Base-by-base conservation (phyloP, 2,329 filamentous ascomycete species). In the Lecanicillium sp. region DNA sequence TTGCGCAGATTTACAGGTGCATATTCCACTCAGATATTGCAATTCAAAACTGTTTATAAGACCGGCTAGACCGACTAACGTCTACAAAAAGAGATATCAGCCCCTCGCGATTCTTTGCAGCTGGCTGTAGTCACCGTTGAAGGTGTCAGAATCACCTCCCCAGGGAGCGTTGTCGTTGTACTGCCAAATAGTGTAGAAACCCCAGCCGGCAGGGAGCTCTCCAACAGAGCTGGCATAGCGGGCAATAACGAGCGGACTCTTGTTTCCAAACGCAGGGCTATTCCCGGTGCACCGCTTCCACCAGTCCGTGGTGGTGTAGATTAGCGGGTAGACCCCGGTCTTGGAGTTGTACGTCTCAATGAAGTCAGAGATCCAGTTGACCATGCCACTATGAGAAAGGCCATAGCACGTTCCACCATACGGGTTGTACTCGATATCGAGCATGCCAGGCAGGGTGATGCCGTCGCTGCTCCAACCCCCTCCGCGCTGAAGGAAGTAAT, bases 371-470 rank as follows among this genome's bases (percentile, higher is more conserved):
- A 77, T 68, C 71, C 71, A 77, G 14, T 57, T 48, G 2, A 72
- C 66, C 62, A 73, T 73, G 28, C 51, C 55, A n/a, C 55, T 56
- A 4, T 53, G 42, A 32, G 63, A 65, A 43, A 73, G 55, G 6
- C 66, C 68, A 44, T 62, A 70, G 54, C 70, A 74, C 16, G 50
- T 56, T 25, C 22, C 22, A 5, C 62, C 58, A 29, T 48, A 51
- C 11, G 58, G 56, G 42, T 55, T 57, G 42, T 59, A 64, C 55
- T 75, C 71, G 11, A 76, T 58, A 47, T 75, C 73, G 6, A 78
- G 59, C 70, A 76, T 74, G 4, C 73, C 71, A 1, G 72, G 73
- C 0, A 77, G 60, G 8, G 71, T 77, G 44, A 63, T 65, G 35
- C 70, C 70, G 45, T 77, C 72, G 14, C 50, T 52, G 15, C 60